Evolutionary conservation across 306 rosid genomes (phyloP).

Genomic region (Corylus heterophylla): DNA sequence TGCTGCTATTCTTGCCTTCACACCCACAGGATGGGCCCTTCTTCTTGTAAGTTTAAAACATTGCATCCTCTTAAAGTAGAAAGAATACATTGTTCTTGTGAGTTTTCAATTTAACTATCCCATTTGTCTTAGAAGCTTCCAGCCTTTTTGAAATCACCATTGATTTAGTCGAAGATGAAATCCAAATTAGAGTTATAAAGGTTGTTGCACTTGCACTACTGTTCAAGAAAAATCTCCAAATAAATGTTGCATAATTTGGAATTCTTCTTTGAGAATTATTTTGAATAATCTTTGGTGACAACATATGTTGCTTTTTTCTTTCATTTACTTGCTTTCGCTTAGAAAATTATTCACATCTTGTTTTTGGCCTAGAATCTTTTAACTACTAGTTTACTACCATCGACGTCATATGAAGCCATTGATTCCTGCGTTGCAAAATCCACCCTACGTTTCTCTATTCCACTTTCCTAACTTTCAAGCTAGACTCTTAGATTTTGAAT

Average conservation of each 20-base stretch:
- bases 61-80: constrained; percentile 1
- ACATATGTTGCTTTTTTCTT: too few relatives aligned
- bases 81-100: background rate
- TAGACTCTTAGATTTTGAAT: background rate
- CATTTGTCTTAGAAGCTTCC: background rate
- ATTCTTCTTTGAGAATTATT: background rate
- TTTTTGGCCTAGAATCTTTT: background rate
- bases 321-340: too few relatives aligned
- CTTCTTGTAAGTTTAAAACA: constrained; percentile 61
- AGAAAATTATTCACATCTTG: background rate
- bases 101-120: background rate
- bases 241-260: background rate
- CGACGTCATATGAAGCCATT: background rate
- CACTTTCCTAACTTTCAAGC: background rate
- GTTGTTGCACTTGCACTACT: background rate
- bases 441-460: background rate
- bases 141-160: background rate
- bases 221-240: background rate
- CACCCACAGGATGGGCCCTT: constrained; percentile 96
- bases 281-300: background rate
- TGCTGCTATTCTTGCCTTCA: constrained; percentile 86
- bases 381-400: background rate
- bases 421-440: background rate
- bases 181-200: background rate
- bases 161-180: background rate